Evolutionary conservation across 257 asterid genomes (phyloP).

Genomic region (Orobanche coerulescens): DNA sequence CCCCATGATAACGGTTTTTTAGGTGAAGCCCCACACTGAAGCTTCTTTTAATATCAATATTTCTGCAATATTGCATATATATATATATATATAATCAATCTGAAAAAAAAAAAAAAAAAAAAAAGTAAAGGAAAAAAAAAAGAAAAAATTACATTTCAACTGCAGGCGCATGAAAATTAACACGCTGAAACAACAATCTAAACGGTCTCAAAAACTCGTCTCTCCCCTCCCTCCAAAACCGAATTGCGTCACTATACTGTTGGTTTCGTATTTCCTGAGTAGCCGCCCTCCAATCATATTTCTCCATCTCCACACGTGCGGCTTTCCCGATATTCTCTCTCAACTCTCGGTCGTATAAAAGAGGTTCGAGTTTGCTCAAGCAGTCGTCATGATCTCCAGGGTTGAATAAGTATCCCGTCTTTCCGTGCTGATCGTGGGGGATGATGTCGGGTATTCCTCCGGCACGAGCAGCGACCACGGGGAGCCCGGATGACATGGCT

Average conservation of each 20-base stretch:
- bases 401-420: conserved; percentile 60
- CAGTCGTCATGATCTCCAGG: conserved; percentile 93
- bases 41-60: neutral
- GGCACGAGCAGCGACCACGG: conserved; percentile 94
- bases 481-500: conserved; percentile 97
- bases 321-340: conserved; percentile 69
- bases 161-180: conserved; percentile 14
- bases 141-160: conserved; percentile 24
- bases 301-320: conserved; percentile 80
- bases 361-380: conserved; percentile 67
- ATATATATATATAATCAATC: neutral
- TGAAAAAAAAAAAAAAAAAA: neutral
- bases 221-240: conserved; percentile 92
- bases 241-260: conserved; percentile 75
- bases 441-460: conserved; percentile 94
- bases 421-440: conserved; percentile 81
- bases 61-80: neutral
- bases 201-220: conserved; percentile 56
- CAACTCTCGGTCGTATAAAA: conserved; percentile 45
- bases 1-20: too few species aligned
- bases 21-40: too few species aligned
- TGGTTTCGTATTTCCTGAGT: conserved; percentile 76
- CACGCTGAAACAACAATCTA: conserved; percentile 54
- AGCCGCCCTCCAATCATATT: conserved; percentile 94
- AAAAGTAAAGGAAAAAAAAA: neutral